A percentile compares a stretch with the other conserved stretches of the same genome.
Conservation (phyloP, 1,284 basidiomycete species). For the Trametes hirsuta region DNA sequence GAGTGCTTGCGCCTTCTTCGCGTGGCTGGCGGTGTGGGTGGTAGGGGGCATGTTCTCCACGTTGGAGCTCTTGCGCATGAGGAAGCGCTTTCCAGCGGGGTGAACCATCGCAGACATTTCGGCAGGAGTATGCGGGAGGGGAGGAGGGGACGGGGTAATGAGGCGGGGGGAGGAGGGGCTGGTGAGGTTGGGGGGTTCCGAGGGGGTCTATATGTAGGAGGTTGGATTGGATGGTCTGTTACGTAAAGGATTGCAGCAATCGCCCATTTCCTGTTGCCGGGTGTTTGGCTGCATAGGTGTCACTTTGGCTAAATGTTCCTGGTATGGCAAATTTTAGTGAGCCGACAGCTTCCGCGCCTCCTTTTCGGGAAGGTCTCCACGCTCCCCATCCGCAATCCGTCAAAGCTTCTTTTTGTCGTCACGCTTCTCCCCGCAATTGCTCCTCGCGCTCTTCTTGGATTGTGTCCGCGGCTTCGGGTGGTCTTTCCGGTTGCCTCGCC, state of each 20-base stretch:
- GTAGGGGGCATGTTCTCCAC: constrained; percentile 23
- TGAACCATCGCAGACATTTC: constrained; percentile 16
- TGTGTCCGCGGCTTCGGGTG: not conserved
- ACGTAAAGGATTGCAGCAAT: constrained; percentile 25
- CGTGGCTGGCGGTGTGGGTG: constrained; percentile 4
- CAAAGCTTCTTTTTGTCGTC: constrained; percentile 13
- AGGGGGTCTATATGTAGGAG: constrained; percentile 10
- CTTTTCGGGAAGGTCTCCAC: not conserved
- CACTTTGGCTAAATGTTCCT: constrained; percentile 18
- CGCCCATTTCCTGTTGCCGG: constrained; percentile 15
- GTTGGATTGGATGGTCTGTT: constrained; percentile 2
- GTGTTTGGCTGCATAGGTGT: constrained; percentile 25
- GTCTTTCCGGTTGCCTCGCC: not conserved
- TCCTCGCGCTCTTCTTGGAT: not conserved
- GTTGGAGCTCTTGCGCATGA: constrained; percentile 28
- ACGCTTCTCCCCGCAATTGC: not conserved
- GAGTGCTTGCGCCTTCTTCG: constrained; percentile 21
- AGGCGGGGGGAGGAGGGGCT: not conserved
- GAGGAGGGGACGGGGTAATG: not conserved
- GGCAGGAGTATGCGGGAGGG: not conserved
- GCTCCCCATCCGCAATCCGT: constrained; percentile 16
- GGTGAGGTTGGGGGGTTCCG: not conserved
- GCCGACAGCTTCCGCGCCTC: not conserved
- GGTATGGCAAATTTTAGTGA: constrained; percentile 13
- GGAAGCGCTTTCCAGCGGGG: constrained; percentile 24